Percentiles rank a stretch among this genome's conserved stretches.
Conservation (phyloP, 2,329 filamentous ascomycete species). For the Mariannaea elegans region DNA sequence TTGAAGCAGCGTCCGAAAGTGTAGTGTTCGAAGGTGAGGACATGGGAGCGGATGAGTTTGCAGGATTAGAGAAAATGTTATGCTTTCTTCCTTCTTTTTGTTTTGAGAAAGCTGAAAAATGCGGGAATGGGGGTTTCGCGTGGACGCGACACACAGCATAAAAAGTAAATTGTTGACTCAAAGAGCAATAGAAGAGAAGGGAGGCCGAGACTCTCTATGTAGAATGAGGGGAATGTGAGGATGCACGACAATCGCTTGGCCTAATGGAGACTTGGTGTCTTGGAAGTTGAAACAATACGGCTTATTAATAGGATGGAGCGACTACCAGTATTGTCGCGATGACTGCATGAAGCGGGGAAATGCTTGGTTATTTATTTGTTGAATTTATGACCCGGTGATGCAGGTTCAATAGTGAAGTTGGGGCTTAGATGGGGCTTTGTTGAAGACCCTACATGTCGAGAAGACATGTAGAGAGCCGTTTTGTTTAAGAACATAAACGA, state of each 20-base stretch:
- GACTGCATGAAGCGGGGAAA: too few species aligned
- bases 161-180: background rate
- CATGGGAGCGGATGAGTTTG: background rate
- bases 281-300: too few species aligned
- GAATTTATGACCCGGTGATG: too few species aligned
- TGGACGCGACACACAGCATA: background rate
- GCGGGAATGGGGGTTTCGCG: background rate
- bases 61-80: background rate
- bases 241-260: background rate
- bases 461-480: too few species aligned
- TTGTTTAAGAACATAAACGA: too few species aligned
- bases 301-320: too few species aligned
- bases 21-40: background rate
- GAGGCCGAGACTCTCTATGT: background rate
- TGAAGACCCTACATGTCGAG: too few species aligned
- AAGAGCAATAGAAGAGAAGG: background rate
- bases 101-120: background rate
- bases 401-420: too few species aligned
- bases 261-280: background rate
- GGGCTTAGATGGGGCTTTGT: too few species aligned
- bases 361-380: too few species aligned
- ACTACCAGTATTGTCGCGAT: too few species aligned
- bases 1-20: background rate
- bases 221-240: background rate
- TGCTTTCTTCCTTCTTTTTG: background rate